A percentile compares a stretch with the other conserved stretches of the same genome.
phyloP scores from a whole-genome alignment of 208 protist genomes.

The Leishmania turanica region DNA sequence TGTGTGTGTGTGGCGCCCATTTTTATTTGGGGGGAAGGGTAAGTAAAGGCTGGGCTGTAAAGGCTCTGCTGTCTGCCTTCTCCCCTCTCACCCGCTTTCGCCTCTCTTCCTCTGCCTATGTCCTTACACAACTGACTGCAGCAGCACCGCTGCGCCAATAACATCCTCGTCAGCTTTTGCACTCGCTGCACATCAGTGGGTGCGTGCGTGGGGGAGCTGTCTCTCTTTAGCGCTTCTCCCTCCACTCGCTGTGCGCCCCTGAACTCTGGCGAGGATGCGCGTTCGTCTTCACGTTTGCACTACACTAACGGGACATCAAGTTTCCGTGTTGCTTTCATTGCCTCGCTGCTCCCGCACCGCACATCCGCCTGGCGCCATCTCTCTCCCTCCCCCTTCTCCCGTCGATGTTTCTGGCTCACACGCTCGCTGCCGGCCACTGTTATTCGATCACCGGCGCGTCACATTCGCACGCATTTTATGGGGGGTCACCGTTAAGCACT shows the following conservation, averaged over 20 bases:
- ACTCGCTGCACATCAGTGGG: not conserved
- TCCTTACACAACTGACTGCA: not conserved
- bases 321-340: not conserved
- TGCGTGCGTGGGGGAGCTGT: too few relatives aligned
- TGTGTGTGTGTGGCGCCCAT: not conserved
- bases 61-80: not conserved
- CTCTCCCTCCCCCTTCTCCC: not conserved
- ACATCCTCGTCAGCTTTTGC: not conserved
- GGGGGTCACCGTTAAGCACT: not conserved
- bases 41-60: not conserved
- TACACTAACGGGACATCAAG: not conserved
- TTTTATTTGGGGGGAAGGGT: not conserved
- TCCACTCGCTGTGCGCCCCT: not conserved
- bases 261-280: not conserved
- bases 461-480: not conserved
- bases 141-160: not conserved
- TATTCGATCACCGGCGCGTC: not conserved
- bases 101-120: not conserved
- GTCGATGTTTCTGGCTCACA: not conserved
- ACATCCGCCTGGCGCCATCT: not conserved
- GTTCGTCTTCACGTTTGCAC: not conserved
- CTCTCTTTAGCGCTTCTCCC: not conserved
- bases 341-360: not conserved
- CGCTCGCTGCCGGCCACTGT: too few relatives aligned
- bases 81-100: not conserved